Percentiles rank a stretch among this genome's conserved stretches.
Evolutionary conservation across 306 rosid genomes (phyloP).

Genomic region (Acacia melanoxylon): DNA sequence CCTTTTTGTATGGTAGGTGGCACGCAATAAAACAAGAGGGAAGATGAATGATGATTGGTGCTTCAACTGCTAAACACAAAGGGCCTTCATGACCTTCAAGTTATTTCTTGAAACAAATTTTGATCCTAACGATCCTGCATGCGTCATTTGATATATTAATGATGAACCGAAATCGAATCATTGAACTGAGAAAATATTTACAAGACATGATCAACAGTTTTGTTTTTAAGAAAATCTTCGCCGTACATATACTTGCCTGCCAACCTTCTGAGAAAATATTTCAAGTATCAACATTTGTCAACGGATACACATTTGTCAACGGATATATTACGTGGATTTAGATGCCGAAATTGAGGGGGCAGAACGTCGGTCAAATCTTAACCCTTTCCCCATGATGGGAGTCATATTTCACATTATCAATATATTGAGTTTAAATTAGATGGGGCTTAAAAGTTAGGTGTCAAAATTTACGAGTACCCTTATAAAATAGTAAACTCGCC

Average conservation of each 20-base stretch:
- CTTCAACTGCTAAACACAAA: conserved; percentile 8
- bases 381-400: neutral
- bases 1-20: neutral
- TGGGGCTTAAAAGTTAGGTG: neutral
- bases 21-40: conserved; percentile 3
- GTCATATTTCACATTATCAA: neutral
- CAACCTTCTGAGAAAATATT: no score
- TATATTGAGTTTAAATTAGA: neutral
- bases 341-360: neutral
- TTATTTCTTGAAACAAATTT: conserved; percentile 19
- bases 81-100: neutral
- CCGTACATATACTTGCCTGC: neutral
- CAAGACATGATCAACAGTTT: neutral
- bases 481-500: neutral
- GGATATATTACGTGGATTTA: neutral
- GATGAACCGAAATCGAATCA: neutral
- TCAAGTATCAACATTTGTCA: no score
- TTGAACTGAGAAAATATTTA: neutral
- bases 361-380: neutral
- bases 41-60: conserved; percentile 31
- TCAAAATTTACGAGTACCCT: neutral
- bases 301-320: neutral
- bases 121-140: neutral
- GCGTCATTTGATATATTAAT: neutral
- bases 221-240: neutral